Conservation (phyloP, 352 stramenopile species). For the Chrysophaeum taylorii region DNA sequence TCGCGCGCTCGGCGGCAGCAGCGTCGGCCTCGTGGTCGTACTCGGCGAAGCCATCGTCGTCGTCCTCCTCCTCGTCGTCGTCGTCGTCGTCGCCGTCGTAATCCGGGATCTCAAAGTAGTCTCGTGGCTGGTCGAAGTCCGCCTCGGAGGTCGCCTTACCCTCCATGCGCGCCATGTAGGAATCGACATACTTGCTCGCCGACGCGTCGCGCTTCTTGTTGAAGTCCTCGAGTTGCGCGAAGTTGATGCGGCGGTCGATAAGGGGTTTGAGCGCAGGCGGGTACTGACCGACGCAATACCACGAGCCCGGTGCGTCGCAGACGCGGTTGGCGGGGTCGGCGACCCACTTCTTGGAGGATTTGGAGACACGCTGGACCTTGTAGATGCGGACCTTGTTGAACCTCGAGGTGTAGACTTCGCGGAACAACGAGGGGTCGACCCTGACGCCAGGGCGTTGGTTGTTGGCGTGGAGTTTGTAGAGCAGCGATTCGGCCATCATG, state of each 20-base stretch:
- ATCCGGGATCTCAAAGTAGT: conserved; percentile 1
- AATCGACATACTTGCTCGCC: conserved; percentile 54
- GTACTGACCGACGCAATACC: conserved; percentile 63
- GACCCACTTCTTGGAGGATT: conserved; percentile 53
- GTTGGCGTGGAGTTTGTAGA: conserved; percentile 53
- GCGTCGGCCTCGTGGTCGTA: not conserved
- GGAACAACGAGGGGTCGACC: conserved; percentile 37
- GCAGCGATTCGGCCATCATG: conserved; percentile 48
- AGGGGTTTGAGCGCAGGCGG: conserved; percentile 50
- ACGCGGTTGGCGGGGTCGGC: conserved; percentile 41
- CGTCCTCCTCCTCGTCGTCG: conserved; percentile 1
- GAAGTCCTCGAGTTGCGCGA: conserved; percentile 64
- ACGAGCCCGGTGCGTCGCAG: conserved; percentile 52
- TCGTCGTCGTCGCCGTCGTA: not conserved
- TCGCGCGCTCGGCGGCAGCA: not conserved
- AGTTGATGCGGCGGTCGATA: conserved; percentile 54
- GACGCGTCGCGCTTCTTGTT: conserved; percentile 48
- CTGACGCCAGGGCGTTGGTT: conserved; percentile 39
- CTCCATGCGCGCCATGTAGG: conserved; percentile 9
- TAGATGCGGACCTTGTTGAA: conserved; percentile 57
- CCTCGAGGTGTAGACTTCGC: conserved; percentile 45
- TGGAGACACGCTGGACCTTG: conserved; percentile 51
- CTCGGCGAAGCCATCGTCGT: not conserved
- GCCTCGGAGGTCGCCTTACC: not conserved
- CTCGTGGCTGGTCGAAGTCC: not conserved